Conservation (phyloP, 805 yeast genomes). For the Myxozyma udenii region DNA sequence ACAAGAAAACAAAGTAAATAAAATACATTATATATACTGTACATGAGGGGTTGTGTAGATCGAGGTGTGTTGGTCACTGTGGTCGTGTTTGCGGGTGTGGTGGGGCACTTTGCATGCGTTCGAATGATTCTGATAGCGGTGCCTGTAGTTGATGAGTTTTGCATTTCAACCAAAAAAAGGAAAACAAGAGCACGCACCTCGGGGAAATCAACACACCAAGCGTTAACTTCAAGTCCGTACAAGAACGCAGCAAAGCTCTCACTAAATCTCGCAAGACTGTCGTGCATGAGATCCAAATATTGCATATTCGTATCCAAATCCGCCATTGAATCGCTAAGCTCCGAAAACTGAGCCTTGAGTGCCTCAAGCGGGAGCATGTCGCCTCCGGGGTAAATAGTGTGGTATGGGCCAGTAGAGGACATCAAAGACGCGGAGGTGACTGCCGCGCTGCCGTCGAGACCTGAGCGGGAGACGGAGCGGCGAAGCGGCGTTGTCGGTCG, state of each 20-base stretch:
- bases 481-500: constrained; percentile 30
- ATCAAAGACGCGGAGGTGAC: background rate
- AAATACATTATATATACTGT: too few relatives aligned
- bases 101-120: background rate
- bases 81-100: too few relatives aligned
- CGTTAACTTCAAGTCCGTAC: constrained; percentile 78
- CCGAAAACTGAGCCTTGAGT: constrained; percentile 31
- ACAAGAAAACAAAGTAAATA: too few relatives aligned
- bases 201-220: constrained; percentile 78
- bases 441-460: constrained; percentile 4
- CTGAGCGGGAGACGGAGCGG: constrained; percentile 25
- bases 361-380: constrained; percentile 29
- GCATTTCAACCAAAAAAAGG: background rate
- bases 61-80: too few relatives aligned
- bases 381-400: background rate
- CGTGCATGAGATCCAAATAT: constrained; percentile 58
- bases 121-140: constrained; percentile 23
- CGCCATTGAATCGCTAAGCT: constrained; percentile 38
- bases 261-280: constrained; percentile 61
- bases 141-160: constrained; percentile 11
- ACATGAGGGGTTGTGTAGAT: too few relatives aligned
- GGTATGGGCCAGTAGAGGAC: background rate
- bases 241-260: constrained; percentile 75
- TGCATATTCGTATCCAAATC: constrained; percentile 59
- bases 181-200: constrained; percentile 26